Evolutionary conservation across 768 basidiomycete genomes (phyloP).

Genomic region (Cystoderma amianthinum): DNA sequence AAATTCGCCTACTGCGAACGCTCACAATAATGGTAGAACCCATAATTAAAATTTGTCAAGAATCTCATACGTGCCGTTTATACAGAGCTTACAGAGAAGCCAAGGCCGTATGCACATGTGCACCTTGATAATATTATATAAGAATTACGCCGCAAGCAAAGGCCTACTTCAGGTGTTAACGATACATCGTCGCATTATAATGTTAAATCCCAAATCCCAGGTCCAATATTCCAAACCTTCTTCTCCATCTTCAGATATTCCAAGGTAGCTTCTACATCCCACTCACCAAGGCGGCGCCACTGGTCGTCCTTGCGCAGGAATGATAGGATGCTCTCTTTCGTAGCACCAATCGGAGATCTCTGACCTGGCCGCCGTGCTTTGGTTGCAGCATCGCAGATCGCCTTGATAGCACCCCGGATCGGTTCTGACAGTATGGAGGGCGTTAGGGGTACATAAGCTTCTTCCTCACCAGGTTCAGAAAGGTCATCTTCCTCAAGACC

Average conservation of each 20-base stretch:
- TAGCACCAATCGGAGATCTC: slow-evolving; percentile 12
- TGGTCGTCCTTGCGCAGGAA: slow-evolving; percentile 50
- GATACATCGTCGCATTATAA: too few species aligned
- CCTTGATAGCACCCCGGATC: slow-evolving; percentile 38
- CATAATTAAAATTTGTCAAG: too few species aligned
- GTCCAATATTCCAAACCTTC: slow-evolving; percentile 27
- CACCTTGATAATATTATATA: too few species aligned
- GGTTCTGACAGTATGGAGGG: slow-evolving; percentile 37
- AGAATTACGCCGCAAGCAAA: too few species aligned
- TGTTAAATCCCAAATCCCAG: slow-evolving; percentile 33
- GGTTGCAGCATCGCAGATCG: slow-evolving; percentile 13
- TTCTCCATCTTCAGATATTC: slow-evolving; percentile 32
- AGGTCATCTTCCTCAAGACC: slow-evolving; percentile 37
- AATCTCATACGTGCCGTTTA: too few species aligned
- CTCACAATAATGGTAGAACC: too few species aligned
- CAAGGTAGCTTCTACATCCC: slow-evolving; percentile 59
- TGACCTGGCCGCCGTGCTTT: not conserved
- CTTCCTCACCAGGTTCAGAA: slow-evolving; percentile 62
- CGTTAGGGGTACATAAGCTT: slow-evolving; percentile 61
- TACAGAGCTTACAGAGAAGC: too few species aligned
- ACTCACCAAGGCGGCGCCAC: slow-evolving; percentile 60
- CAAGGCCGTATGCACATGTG: too few species aligned
- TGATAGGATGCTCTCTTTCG: slow-evolving; percentile 37
- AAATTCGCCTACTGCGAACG: too few species aligned
- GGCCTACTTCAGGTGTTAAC: too few species aligned